phyloP scores from a whole-genome alignment of 2,329 filamentous ascomycete species.

The Nothopassalora personata region DNA sequence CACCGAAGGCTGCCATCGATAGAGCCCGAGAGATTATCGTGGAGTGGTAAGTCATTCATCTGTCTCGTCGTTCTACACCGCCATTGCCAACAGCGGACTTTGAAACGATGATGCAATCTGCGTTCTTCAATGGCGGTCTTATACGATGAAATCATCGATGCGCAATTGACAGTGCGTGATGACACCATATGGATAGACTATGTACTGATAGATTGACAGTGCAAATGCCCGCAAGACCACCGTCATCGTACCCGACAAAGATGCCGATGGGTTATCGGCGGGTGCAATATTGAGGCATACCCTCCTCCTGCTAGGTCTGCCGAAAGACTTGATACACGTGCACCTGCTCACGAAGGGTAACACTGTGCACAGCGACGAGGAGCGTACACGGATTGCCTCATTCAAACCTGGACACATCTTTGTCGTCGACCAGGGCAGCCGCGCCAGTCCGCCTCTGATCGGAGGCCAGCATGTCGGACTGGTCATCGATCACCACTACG shows the following conservation, averaged over 20 bases:
- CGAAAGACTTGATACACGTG: slow-evolving; percentile 48
- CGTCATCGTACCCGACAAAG: slow-evolving; percentile 63
- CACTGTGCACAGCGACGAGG: slow-evolving; percentile 52
- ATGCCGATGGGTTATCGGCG: slow-evolving; percentile 61
- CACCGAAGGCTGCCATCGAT: slow-evolving; percentile 51
- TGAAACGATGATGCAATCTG: too few species aligned
- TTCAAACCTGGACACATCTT: slow-evolving; percentile 54
- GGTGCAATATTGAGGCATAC: slow-evolving; percentile 60
- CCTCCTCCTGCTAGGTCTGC: slow-evolving; percentile 54
- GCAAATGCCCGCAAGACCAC: slow-evolving; percentile 47
- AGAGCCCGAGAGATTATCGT: slow-evolving; percentile 52
- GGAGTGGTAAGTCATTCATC: slow-evolving; percentile 47
- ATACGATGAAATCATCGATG: background rate
- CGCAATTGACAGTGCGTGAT: background rate
- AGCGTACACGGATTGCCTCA: slow-evolving; percentile 48
- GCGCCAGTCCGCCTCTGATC: slow-evolving; percentile 50
- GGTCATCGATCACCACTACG: slow-evolving; percentile 62
- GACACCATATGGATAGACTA: background rate
- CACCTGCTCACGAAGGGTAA: slow-evolving; percentile 57
- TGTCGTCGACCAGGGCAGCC: slow-evolving; percentile 61
- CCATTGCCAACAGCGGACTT: background rate
- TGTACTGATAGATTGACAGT: slow-evolving; percentile 35
- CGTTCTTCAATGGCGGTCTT: too few species aligned
- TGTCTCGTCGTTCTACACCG: background rate
- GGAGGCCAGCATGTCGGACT: slow-evolving; percentile 48